Percentiles rank a stretch among this genome's conserved stretches.
Evolutionary conservation across 352 stramenopile species (phyloP).

Genomic region (Phytophthora pluvialis): DNA sequence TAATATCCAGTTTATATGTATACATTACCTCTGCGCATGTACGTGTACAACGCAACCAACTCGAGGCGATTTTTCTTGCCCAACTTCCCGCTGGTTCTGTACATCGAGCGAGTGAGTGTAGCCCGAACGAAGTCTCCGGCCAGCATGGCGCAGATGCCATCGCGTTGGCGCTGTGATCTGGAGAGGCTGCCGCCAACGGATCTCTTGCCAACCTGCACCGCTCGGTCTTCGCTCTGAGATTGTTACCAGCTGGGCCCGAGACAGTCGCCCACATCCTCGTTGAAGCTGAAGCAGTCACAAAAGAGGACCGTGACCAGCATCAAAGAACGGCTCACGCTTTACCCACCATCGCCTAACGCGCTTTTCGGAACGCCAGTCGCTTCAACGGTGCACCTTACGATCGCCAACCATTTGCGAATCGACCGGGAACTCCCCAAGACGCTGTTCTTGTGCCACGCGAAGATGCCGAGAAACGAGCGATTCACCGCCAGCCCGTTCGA

Average conservation of each 20-base stretch:
- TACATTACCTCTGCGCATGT: too few relatives aligned
- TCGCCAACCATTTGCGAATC: conserved; percentile 32
- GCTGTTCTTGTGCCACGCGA: background rate
- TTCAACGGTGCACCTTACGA: conserved; percentile 2
- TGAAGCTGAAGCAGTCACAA: conserved; percentile 24
- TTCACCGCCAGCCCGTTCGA: conserved; percentile 37
- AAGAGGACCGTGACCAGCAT: conserved; percentile 14
- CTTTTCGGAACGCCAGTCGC: conserved; percentile 15
- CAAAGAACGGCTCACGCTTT: conserved; percentile 29
- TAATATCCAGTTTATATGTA: too few relatives aligned
- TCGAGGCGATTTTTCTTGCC: too few relatives aligned
- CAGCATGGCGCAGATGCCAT: conserved; percentile 18
- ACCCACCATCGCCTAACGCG: conserved; percentile 19
- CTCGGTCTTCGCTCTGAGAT: conserved; percentile 6
- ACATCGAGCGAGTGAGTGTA: background rate
- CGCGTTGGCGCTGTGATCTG: conserved; percentile 2
- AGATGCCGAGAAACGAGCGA: conserved; percentile 24
- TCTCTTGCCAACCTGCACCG: conserved; percentile 1
- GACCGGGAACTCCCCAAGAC: background rate
- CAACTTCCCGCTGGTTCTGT: background rate
- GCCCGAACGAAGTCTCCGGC: background rate
- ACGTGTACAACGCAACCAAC: too few relatives aligned
- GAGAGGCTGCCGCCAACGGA: background rate
- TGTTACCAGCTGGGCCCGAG: conserved; percentile 8
- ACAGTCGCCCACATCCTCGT: conserved; percentile 11